Evolutionary conservation across 2,329 filamentous ascomycete species (phyloP).

Genomic region (Talaromyces amestolkiae): DNA sequence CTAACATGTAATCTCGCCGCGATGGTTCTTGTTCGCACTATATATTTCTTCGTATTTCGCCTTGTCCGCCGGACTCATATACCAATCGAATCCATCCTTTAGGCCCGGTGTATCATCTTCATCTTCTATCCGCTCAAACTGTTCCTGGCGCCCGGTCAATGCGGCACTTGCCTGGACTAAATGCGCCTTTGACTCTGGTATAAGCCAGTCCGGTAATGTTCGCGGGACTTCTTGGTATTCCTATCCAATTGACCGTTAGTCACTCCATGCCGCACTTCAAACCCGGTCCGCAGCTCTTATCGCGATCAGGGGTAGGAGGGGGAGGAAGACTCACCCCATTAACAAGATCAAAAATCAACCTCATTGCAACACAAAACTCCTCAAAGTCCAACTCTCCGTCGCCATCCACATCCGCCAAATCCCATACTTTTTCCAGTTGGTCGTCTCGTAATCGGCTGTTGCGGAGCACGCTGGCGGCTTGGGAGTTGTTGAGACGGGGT

Average conservation of each 20-base stretch:
- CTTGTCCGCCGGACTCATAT: slow-evolving; percentile 91
- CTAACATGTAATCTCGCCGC: slow-evolving; percentile 78
- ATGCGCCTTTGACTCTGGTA: slow-evolving; percentile 91
- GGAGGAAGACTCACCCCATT: slow-evolving; percentile 69
- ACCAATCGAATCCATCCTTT: slow-evolving; percentile 98
- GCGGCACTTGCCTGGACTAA: slow-evolving; percentile 80
- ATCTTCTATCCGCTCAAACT: slow-evolving; percentile 79
- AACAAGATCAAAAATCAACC: slow-evolving; percentile 93
- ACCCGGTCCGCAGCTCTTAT: neutral
- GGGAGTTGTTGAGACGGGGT: slow-evolving; percentile 64
- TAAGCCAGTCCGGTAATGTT: slow-evolving; percentile 87
- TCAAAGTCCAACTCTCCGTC: slow-evolving; percentile 98
- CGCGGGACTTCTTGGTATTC: slow-evolving; percentile 88
- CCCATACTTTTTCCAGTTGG: slow-evolving; percentile 97
- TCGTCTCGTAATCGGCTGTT: slow-evolving; percentile 70
- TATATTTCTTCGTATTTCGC: slow-evolving; percentile 97
- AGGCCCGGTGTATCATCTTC: slow-evolving; percentile 77
- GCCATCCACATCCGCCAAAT: slow-evolving; percentile 93
- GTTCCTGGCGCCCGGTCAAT: slow-evolving; percentile 72
- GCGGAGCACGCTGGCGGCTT: slow-evolving; percentile 69
- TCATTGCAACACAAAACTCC: slow-evolving; percentile 99
- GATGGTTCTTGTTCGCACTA: slow-evolving; percentile 80
- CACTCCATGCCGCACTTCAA: neutral
- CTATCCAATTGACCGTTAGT: slow-evolving; percentile 43
- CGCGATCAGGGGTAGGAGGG: neutral